phyloP scores from a whole-genome alignment of 2,329 filamentous ascomycete species.

The Trichoderma harzianum region DNA sequence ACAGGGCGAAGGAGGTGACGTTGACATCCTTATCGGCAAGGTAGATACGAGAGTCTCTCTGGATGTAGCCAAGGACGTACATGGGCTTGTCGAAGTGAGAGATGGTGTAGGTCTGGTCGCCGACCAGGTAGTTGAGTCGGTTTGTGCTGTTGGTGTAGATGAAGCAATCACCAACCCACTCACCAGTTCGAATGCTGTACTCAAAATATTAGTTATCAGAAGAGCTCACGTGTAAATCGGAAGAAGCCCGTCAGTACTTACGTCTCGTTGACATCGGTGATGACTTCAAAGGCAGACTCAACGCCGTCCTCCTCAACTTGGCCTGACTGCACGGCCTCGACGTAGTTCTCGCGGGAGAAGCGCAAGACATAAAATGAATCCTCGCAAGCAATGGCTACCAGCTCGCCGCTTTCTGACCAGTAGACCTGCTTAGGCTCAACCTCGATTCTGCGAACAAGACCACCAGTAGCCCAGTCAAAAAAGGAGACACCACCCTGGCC shows the following conservation, averaged over 20 bases:
- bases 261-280: conserved; percentile 92
- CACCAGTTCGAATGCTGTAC: conserved; percentile 77
- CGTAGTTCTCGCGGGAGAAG: conserved; percentile 84
- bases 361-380: conserved; percentile 93
- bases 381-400: conserved; percentile 89
- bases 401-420: conserved; percentile 95
- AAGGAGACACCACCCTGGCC: conserved; percentile 93
- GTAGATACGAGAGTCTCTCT: conserved; percentile 92
- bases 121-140: conserved; percentile 94
- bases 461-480: conserved; percentile 92
- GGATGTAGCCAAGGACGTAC: conserved; percentile 94
- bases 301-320: conserved; percentile 87
- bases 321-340: conserved; percentile 77
- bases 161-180: conserved; percentile 99
- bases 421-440: conserved; percentile 72
- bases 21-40: conserved; percentile 93
- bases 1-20: conserved; percentile 85
- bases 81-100: conserved; percentile 94
- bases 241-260: conserved; percentile 35
- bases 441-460: conserved; percentile 88
- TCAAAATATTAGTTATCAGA: not conserved
- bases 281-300: conserved; percentile 91
- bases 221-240: not conserved
- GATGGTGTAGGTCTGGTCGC: conserved; percentile 96
- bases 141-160: conserved; percentile 98